Base-by-base conservation (phyloP, 2,329 filamentous ascomycete genomes). In the Fusarium euwallaceae region DNA sequence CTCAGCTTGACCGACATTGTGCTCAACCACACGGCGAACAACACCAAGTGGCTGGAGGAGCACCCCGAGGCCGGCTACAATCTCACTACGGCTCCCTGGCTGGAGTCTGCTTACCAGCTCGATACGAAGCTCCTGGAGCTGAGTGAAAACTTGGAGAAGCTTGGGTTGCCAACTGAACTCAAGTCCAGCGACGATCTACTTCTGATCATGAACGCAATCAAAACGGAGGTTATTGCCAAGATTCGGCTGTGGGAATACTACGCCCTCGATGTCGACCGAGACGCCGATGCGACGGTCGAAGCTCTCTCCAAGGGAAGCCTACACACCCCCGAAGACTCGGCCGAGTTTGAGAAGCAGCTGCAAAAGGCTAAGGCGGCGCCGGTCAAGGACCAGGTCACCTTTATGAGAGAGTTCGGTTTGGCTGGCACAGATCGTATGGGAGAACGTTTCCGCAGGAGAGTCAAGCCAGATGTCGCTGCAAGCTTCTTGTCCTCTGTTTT, bases 31-130 rank as follows among this genome's bases (percentile, higher is more conserved):
- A 99, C 97, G 5, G 96, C 97, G 8, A 91, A 98, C 86, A 98
- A 98, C 84, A 97, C 94, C 83, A 90, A 93, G 78, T 99, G 97
- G 97, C 89, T 99, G 12, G 89, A 97, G 80, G 93, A 97, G 70
- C 96, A 99, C 80, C 97, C 97, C 0, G 97, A 99, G 78, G 93
- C 95, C 53, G 97, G 97, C 17, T 99, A 99, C 88, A 99, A 97
- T 81, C 87, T 98, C 74, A 92, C 92, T 45, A 98, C 96, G 1
- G 95, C 97, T 1, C 97, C 97, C 1, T 93, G 91, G 90, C 83
- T 93, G 16, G 88, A 92, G 79, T 87, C 91, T 11, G 92, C 92
- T 4, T 91, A 89, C 75, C 82, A 90, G 62, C 86, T 92, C 6
- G 90, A 92, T 78, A 88, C 88, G 10, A 86, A 88, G 76, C 84